Evolutionary conservation across 2,329 filamentous ascomycete species (phyloP).

Genomic region (Pseudogymnoascus sp.): DNA sequence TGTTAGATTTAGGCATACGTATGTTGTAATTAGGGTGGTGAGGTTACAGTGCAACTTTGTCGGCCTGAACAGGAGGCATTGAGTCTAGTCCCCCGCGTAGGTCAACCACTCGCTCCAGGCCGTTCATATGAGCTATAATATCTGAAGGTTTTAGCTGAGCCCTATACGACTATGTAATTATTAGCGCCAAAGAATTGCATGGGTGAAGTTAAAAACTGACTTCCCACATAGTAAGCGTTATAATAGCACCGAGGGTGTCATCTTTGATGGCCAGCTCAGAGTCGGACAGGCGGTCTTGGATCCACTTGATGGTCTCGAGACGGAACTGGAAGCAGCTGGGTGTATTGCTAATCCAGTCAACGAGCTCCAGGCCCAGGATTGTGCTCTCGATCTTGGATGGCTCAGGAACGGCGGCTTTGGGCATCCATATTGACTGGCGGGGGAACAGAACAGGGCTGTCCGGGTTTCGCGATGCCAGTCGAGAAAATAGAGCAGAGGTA

Average conservation of each 20-base stretch:
- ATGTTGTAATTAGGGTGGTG: neutral
- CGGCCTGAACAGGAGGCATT: slow-evolving; percentile 13
- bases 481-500: neutral
- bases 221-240: slow-evolving; percentile 19
- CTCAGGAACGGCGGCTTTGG: slow-evolving; percentile 15
- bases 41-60: slow-evolving; percentile 16
- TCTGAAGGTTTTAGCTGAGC: slow-evolving; percentile 15
- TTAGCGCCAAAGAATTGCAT: neutral
- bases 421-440: slow-evolving; percentile 18
- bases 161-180: slow-evolving; percentile 12
- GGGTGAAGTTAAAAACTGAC: slow-evolving; percentile 13
- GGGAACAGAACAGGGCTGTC: slow-evolving; percentile 13
- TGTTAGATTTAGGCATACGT: neutral
- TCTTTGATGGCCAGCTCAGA: slow-evolving; percentile 10
- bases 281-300: slow-evolving; percentile 13
- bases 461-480: slow-evolving; percentile 22
- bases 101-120: slow-evolving; percentile 15
- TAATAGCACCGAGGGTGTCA: slow-evolving; percentile 16
- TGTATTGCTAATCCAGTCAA: slow-evolving; percentile 16
- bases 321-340: slow-evolving; percentile 17
- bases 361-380: slow-evolving; percentile 11
- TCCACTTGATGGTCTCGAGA: slow-evolving; percentile 17
- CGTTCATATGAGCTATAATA: slow-evolving; percentile 17
- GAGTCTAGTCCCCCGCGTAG: slow-evolving; percentile 13
- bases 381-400: slow-evolving; percentile 13